Base-by-base conservation (phyloP, 108 stramenopile species). In the Mediolabrus comicus region DNA sequence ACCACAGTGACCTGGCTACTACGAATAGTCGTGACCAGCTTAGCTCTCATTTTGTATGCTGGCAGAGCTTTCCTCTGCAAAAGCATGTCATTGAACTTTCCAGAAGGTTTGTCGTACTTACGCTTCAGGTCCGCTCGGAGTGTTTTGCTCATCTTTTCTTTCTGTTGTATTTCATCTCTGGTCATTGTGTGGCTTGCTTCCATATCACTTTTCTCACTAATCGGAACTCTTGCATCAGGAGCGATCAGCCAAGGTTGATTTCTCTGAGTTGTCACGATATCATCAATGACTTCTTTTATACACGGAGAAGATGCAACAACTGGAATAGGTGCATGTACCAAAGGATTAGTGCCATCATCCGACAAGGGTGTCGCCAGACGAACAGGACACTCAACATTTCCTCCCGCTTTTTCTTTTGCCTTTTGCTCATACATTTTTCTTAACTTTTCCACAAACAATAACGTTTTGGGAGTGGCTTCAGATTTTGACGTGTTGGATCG, bases 161-260 rank as follows among this genome's bases (percentile, higher is more conserved):
- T 70, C 17, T 46, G 36, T 31, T 71, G 10, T 33, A 33, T 9
- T 43, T 66, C 71, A 19, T 73, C 67, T 10, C 35, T 35, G 12
- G 69, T 55, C 4, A 62, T 16, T 54, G 38, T 32, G 24, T 61
- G 62, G 7, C 14, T 61, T 22, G 19, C 16, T 39, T 46, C 55
- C 28, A 59, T 17, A 13, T 63, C 52, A 31, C 14, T 29, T 3
- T 29, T 53, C 11, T 72, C 76, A 25, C 31, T 36, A 7, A 57
- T 59, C 17, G 87, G 86, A 4, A 74, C 85, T 59, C 90, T 49
- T 7, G 90, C 90, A 56, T 91, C 87, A 22, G 84, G 59, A 8
- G 86, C 68, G 6, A 91, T 68, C 4, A 91, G 77, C 90, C 90
- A 91, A 11, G 90, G 90, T 55, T 91, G 90, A 13, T 78, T 64